These are phyloP conservation scores for Beauveria asiatica DNA, from an alignment of 2,329 filamentous ascomycete genomes.

Conservation along the genomic window DNA sequence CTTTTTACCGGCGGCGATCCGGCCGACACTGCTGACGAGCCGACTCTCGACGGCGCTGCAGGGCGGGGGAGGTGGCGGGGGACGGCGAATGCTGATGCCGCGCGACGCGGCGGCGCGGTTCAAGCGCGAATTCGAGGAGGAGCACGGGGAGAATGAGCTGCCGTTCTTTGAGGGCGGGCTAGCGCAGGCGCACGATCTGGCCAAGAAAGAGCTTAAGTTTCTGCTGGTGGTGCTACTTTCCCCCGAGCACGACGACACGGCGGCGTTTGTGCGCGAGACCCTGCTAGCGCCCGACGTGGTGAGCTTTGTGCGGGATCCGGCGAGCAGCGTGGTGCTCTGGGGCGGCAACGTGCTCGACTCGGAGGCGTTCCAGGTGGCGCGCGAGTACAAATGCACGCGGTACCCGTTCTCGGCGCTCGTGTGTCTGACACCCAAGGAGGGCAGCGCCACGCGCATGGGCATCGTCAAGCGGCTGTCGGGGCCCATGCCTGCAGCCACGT, in stretches of 20 bases:
- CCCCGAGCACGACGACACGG: conserved; percentile 89
- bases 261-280: conserved; percentile 71
- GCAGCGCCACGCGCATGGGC: conserved; percentile 73
- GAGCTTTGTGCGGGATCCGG: conserved; percentile 62
- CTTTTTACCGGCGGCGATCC: conserved; percentile 62
- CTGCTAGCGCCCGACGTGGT: conserved; percentile 68
- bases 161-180: conserved; percentile 84
- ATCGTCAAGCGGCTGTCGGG: conserved; percentile 74
- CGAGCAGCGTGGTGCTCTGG: conserved; percentile 81
- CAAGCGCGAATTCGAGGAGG: conserved; percentile 88
- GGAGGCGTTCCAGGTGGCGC: conserved; percentile 89
- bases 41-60: conserved; percentile 42
- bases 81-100: conserved; percentile 69
- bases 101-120: conserved; percentile 84
- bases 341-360: conserved; percentile 87
- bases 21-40: conserved; percentile 46
- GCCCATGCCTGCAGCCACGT: conserved; percentile 58
- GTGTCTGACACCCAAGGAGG: conserved; percentile 77
- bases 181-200: conserved; percentile 80
- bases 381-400: conserved; percentile 79
- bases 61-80: conserved; percentile 57
- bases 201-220: conserved; percentile 87
- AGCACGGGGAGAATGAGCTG: conserved; percentile 65
- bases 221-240: conserved; percentile 82
- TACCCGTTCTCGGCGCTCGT: conserved; percentile 85